Conservation (phyloP, 1,284 basidiomycete species). For the Inonotus obliquus region DNA sequence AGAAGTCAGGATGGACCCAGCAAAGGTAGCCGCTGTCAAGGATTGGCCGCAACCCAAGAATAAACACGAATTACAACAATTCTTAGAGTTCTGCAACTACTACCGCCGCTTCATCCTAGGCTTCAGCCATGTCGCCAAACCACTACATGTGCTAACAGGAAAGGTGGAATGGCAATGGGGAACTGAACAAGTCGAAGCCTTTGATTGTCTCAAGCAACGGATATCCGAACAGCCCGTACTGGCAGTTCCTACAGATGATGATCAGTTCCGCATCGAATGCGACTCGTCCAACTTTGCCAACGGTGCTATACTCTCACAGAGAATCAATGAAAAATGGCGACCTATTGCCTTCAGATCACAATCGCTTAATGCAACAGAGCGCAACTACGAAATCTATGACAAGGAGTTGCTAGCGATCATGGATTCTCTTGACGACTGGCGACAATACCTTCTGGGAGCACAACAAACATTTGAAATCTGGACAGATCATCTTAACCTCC, state of each 20-base stretch:
- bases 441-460: slow-evolving; percentile 26
- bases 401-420: slow-evolving; percentile 41
- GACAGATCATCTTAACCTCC: slow-evolving; percentile 32
- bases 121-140: not conserved
- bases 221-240: not conserved
- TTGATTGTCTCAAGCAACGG: not conserved
- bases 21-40: not conserved
- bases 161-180: not conserved
- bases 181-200: not conserved
- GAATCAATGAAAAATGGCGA: slow-evolving; percentile 27
- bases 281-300: slow-evolving; percentile 8
- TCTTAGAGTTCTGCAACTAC: not conserved
- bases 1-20: not conserved
- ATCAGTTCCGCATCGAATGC: not conserved
- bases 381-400: slow-evolving; percentile 46
- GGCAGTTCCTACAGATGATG: not conserved
- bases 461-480: slow-evolving; percentile 20
- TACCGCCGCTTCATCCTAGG: not conserved
- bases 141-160: not conserved
- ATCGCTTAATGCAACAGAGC: slow-evolving; percentile 26
- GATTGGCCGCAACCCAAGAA: not conserved
- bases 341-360: slow-evolving; percentile 30
- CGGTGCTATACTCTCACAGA: slow-evolving; percentile 2
- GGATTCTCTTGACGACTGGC: slow-evolving; percentile 31
- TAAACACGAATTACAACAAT: not conserved